Base-by-base conservation (phyloP, 1,284 basidiomycete genomes). In the Microbotryum violaceum region DNA sequence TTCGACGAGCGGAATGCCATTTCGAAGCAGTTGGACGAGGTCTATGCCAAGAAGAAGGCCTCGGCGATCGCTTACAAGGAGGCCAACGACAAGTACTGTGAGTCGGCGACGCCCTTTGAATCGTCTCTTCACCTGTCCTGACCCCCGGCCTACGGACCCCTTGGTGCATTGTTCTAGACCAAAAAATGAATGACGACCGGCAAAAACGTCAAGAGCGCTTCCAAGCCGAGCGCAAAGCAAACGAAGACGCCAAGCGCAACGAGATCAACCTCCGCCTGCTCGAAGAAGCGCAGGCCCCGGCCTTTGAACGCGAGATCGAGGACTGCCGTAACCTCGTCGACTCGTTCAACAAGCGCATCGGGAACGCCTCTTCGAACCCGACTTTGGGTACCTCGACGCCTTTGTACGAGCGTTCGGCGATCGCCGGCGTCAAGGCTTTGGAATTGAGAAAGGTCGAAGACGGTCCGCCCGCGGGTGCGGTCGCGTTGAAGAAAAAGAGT, bases 271-370 rank as follows among this genome's bases (percentile, higher is more conserved):
- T 85, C 67, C 85, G 85, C 51, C 74, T 98, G 61, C 85, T 89
- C 61, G 96, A 98, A 69, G 92, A 97, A 72, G 96, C 96, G 37
- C 84, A 87, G 60, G 73, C 83, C 48, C 93, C 96, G 47, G 96
- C 96, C 0, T 98, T 85, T 80, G 88, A 91, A 72, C 82, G 85
- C 63, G 85, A 97, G 77, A 93, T 98, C 71, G 92, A 98, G 78
- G 96, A 98, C 76, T 97, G 92, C 78, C 87, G 91, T 73, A 93
- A 88, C 8, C 83, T 96, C 66, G 89, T 98, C 75, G 88, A 91
- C 75, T 88, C 84, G 77, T 88, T 99, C 77, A 85, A 71, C 82
- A 46, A 89, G 87, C 51, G 70, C 3, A 65, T 70, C 60, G 71
- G 73, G 4, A 68, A 71, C 50, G 59, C 61, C 80, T 50, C 71